Conservation (phyloP, 1,284 basidiomycete species). For the Cutaneotrichosporon cyanovorans region DNA sequence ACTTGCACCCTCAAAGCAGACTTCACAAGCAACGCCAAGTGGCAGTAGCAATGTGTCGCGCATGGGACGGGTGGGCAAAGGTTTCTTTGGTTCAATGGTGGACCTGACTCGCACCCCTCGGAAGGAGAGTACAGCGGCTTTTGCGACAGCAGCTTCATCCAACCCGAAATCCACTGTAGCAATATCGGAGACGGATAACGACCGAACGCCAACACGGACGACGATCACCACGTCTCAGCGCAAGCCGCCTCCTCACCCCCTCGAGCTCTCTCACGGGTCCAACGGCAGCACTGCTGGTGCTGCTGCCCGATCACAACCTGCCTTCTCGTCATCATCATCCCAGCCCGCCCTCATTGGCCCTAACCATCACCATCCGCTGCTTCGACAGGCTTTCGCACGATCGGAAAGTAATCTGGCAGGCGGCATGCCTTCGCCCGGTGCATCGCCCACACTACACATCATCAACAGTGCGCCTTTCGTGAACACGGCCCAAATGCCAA, state of each 20-base stretch:
- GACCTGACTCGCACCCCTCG: conserved; percentile 5
- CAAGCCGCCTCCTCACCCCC: conserved; percentile 10
- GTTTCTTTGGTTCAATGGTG: conserved; percentile 15
- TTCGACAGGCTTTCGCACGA: conserved; percentile 15
- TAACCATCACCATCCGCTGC: conserved; percentile 8
- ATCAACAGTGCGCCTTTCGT: conserved; percentile 3
- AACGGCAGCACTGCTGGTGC: background rate
- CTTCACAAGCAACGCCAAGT: background rate
- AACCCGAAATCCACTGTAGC: no score
- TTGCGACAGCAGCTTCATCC: no score
- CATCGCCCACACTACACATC: conserved; percentile 8
- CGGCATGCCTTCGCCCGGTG: background rate
- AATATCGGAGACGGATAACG: background rate
- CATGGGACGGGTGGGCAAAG: background rate
- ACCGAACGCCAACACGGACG: conserved; percentile 4
- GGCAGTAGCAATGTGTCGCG: background rate
- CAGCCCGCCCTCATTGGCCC: conserved; percentile 11
- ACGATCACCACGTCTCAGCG: conserved; percentile 3
- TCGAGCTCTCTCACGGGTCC: conserved; percentile 12
- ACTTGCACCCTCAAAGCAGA: background rate
- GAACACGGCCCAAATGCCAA: conserved; percentile 6
- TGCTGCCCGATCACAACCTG: conserved; percentile 12
- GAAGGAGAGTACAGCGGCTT: no score
- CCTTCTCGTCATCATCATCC: conserved; percentile 6
- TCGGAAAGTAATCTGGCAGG: conserved; percentile 15